A percentile compares a stretch with the other conserved stretches of the same genome.
These are phyloP conservation scores for Karstenula rhodostoma DNA, from an alignment of 2,329 filamentous ascomycete genomes.

Conservation along the genomic window DNA sequence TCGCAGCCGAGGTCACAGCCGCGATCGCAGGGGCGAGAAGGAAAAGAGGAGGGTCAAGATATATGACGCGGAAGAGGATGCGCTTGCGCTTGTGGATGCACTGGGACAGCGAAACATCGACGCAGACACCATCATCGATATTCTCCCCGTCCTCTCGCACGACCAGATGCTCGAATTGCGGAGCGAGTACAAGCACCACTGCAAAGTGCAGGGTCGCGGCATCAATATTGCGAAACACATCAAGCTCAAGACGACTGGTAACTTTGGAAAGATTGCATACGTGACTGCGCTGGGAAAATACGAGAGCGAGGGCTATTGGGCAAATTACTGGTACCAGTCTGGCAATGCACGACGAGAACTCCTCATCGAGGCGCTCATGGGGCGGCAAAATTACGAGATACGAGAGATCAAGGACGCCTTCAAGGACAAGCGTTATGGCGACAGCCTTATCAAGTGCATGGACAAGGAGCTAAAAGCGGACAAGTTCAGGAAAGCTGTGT, in stretches of 20 bases:
- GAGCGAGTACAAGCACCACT: conserved; percentile 87
- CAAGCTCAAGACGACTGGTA: conserved; percentile 77
- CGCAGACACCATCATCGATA: conserved; percentile 79
- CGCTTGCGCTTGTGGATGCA: conserved; percentile 76
- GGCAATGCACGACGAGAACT: conserved; percentile 85
- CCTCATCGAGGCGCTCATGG: conserved; percentile 92
- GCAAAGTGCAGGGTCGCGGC: conserved; percentile 81
- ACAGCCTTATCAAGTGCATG: conserved; percentile 85
- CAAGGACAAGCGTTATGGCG: conserved; percentile 87
- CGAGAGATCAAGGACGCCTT: conserved; percentile 86
- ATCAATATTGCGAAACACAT: conserved; percentile 89
- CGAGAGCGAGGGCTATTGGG: conserved; percentile 97
- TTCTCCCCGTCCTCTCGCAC: conserved; percentile 83
- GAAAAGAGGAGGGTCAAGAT: conserved; percentile 71
- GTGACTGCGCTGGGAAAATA: conserved; percentile 87
- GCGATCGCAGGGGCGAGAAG: conserved; percentile 22
- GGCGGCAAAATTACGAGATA: conserved; percentile 87
- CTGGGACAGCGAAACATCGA: conserved; percentile 69
- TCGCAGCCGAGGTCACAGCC: conserved; percentile 20
- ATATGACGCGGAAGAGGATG: conserved; percentile 84
- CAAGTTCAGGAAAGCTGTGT: conserved; percentile 90
- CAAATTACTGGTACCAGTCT: conserved; percentile 96
- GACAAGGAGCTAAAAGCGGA: conserved; percentile 91
- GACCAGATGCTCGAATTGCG: conserved; percentile 88
- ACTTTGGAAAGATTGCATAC: conserved; percentile 90